Base-by-base conservation (phyloP, 208 protist genomes). In the Acanthamoeba rhysodes region DNA sequence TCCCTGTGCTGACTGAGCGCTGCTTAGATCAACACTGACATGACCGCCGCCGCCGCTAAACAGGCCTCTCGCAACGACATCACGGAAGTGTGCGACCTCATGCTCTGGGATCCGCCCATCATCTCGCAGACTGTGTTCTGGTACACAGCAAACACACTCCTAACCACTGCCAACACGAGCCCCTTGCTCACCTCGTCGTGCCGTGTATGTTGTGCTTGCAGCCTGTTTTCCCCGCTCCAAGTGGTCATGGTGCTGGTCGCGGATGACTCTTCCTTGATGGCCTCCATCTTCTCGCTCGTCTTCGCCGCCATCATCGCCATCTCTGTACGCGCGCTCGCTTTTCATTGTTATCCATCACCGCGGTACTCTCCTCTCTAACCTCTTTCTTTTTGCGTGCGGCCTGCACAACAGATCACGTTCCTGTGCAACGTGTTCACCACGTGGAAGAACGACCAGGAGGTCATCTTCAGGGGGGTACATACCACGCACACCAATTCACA, bases 51-150 rank as follows among this genome's bases (percentile, higher is more conserved):
- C 41, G 34, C 20, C 66, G n/a, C n/a, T 12, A n/a, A 16, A 37
- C 80, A 88, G 80, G 41, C 4, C 7, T 64, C 16, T 16, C 27
- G 50, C 4, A 37, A 88, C 34, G 80, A 88, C 7, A 88, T 88
- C 53, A 55, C 45, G n/a, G 80, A 88, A 22, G 80, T 88, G 48
- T 55, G 53, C 45, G 80, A 88, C 50, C 53, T 88, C n/a, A 16
- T 34, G 7, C 48, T 88, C 29, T 88, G 80, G 80, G 80, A 88
- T 29, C 80, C 80, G 45, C 80, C 80, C 29, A 88, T 88, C 80
- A 64, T 88, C 34, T 6, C 80, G 9, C 50, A 88, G 27, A 88
- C 48, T 14, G 80, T 88, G 29, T 88, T 88, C 29, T 88, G 80
- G 80, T 88, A 64, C 50, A 16, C 8, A 9, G 9, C 22, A n/a